Percentiles rank a stretch among this genome's conserved stretches.
These are phyloP conservation scores for Globisporangium cystogenes DNA, from an alignment of 352 stramenopile species.

Conservation along the genomic window DNA sequence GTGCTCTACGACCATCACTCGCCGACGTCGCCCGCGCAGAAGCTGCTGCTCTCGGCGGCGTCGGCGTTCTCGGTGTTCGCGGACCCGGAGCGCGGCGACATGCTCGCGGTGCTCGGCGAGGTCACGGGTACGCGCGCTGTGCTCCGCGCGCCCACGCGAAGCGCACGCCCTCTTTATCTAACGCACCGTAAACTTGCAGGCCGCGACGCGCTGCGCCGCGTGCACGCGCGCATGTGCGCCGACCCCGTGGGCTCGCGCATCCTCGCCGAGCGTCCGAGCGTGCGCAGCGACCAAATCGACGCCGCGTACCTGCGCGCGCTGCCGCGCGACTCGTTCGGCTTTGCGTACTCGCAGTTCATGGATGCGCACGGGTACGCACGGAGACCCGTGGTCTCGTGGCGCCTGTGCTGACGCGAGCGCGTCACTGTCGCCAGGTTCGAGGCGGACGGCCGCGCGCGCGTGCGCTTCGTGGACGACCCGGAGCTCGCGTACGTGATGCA, in stretches of 20 bases:
- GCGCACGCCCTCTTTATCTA: not conserved
- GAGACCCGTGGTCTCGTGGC: too few relatives aligned
- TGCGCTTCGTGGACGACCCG: constrained; percentile 89
- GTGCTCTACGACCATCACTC: constrained; percentile 69
- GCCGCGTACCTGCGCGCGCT: constrained; percentile 57
- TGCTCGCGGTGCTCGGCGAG: constrained; percentile 94
- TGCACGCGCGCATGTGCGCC: constrained; percentile 84
- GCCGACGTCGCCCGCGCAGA: constrained; percentile 80
- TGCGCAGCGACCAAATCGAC: constrained; percentile 78
- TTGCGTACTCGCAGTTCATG: constrained; percentile 89
- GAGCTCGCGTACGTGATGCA: constrained; percentile 97
- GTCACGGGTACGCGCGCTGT: too few relatives aligned
- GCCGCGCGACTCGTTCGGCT: constrained; percentile 84
- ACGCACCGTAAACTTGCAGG: constrained; percentile 14
- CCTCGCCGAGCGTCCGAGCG: constrained; percentile 81
- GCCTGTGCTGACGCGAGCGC: too few relatives aligned
- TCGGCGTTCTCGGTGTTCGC: constrained; percentile 87
- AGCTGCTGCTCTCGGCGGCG: constrained; percentile 80
- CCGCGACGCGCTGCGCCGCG: constrained; percentile 73
- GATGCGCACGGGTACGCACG: constrained; percentile 77
- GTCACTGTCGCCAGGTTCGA: constrained; percentile 69
- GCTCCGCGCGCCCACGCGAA: too few relatives aligned
- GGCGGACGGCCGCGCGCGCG: constrained; percentile 76
- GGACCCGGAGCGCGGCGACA: constrained; percentile 93
- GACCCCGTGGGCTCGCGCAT: constrained; percentile 85